These are phyloP conservation scores for Kwoniella shivajii DNA, from an alignment of 1,284 basidiomycete genomes.

Conservation along the genomic window DNA sequence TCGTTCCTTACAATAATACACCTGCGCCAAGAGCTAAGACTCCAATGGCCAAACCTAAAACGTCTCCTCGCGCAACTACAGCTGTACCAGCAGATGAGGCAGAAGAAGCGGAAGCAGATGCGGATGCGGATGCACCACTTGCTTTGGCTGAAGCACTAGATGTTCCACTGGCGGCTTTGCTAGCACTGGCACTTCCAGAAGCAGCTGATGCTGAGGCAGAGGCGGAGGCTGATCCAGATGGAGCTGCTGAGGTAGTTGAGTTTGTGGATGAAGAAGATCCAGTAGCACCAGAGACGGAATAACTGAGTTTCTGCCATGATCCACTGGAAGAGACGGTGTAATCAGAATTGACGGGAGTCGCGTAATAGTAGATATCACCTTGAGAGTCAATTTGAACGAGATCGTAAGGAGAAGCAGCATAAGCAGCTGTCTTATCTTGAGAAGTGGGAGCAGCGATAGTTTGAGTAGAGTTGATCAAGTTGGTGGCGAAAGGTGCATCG, in stretches of 20 bases:
- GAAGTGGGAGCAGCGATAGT: conserved; percentile 67
- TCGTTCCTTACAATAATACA: conserved; percentile 11
- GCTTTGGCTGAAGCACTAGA: conserved; percentile 7
- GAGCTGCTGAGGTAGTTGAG: conserved; percentile 19
- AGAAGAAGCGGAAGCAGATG: conserved; percentile 8
- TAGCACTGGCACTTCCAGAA: conserved; percentile 10
- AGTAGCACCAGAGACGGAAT: conserved; percentile 32
- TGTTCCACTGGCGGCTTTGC: conserved; percentile 11
- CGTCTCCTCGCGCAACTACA: conserved; percentile 9
- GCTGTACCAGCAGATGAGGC: neutral
- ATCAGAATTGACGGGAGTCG: conserved; percentile 57
- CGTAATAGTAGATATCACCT: conserved; percentile 68
- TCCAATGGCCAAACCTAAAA: conserved; percentile 16
- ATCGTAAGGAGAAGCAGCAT: conserved; percentile 69
- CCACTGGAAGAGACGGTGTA: conserved; percentile 48
- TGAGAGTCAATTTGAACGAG: conserved; percentile 74
- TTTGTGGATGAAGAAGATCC: conserved; percentile 19
- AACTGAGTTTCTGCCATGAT: conserved; percentile 51
- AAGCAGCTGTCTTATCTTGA: conserved; percentile 68
- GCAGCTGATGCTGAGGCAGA: conserved; percentile 13
- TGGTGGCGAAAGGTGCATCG: conserved; percentile 42
- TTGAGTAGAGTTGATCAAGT: conserved; percentile 70
- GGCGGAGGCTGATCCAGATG: conserved; percentile 17
- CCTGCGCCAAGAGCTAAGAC: conserved; percentile 14
- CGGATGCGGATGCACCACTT: conserved; percentile 4